Evolutionary conservation across 306 rosid genomes (phyloP), one percentile per base, ranked within the genome.

Genomic region (Cicer arietinum): DNA sequence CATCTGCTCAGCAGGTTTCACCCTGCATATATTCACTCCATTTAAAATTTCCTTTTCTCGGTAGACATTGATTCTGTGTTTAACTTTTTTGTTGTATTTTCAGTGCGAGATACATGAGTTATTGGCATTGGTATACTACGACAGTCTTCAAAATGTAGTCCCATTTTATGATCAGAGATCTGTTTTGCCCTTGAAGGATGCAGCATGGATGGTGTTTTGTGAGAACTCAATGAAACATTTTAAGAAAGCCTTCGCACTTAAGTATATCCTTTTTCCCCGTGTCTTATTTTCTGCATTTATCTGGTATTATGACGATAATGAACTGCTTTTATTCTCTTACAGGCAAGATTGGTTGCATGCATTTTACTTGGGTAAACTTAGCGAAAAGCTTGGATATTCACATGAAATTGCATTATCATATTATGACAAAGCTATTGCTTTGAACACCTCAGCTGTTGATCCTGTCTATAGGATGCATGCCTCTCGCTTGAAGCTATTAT

Each of bases 391-490:
- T 81, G 91, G 90, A 69, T 89, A 83, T 77, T 86, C 96, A 30
- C 86, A 71, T 61, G 95, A 91, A 75, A 79, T 80, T 68, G 89
- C 96, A 11, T 66, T 94, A 73, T 90, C 98, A 65, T 91, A 91
- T 86, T 94, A 94, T 80, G 76, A 82, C 30, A 81, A 87, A 80
- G 94, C 98, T 82, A 94, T 86, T 78, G 84, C 88, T 65, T 81
- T 94, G 84, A 94, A 94, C 87, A 80, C 81, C 60, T 84, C 94
- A 79, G 98, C 98, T 71, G 97, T 90, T 69, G 98, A 94, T 89
- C 89, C 98, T 59, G 89, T 94, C 82, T 94, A 94, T 87, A 91
- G 98, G 84, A 88, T 94, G 93, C 98, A 94, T 84, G 97, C 96
- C 62, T 94, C 98, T 3, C 98, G 98, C 71, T 82, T 94, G 80